phyloP scores from a whole-genome alignment of 2,329 filamentous ascomycete genomes.

The Ascochyta rabiei region DNA sequence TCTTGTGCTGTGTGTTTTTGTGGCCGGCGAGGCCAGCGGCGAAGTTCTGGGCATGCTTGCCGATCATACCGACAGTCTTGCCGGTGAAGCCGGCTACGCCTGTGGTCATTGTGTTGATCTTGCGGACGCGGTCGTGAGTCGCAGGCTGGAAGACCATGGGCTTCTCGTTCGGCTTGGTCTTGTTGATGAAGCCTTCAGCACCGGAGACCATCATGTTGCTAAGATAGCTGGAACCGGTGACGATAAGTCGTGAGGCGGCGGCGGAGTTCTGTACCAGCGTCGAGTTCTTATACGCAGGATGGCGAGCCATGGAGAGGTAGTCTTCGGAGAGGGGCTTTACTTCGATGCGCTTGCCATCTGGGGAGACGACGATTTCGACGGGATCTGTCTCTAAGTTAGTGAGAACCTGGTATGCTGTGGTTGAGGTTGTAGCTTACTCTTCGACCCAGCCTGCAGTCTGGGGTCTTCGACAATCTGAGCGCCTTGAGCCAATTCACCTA shows the following conservation, averaged over 20 bases:
- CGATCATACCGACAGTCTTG: constrained; percentile 85
- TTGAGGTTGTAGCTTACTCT: constrained; percentile 66
- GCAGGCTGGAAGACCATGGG: constrained; percentile 87
- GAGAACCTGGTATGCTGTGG: constrained; percentile 6
- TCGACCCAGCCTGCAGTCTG: constrained; percentile 81
- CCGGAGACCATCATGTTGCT: constrained; percentile 77
- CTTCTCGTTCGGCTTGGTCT: constrained; percentile 75
- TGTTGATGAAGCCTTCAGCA: constrained; percentile 80
- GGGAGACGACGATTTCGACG: constrained; percentile 77
- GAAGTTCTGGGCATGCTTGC: constrained; percentile 85
- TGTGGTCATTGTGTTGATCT: constrained; percentile 85
- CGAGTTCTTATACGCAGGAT: constrained; percentile 91
- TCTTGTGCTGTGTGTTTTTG: constrained; percentile 62
- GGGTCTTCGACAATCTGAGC: constrained; percentile 81
- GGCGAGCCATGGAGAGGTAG: constrained; percentile 77
- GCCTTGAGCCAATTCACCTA: constrained; percentile 85
- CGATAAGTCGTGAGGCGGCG: constrained; percentile 86
- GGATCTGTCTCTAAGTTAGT: constrained; percentile 62
- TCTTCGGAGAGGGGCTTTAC: constrained; percentile 71
- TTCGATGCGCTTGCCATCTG: constrained; percentile 70
- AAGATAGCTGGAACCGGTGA: constrained; percentile 82
- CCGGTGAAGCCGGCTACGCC: constrained; percentile 79
- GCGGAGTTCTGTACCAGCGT: constrained; percentile 85
- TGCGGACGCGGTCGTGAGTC: constrained; percentile 83
- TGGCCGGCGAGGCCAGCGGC: constrained; percentile 76